Percentiles rank a stretch among this genome's conserved stretches.
phyloP scores from a whole-genome alignment of 129 eudicot species.

The Centaurea solstitialis region DNA sequence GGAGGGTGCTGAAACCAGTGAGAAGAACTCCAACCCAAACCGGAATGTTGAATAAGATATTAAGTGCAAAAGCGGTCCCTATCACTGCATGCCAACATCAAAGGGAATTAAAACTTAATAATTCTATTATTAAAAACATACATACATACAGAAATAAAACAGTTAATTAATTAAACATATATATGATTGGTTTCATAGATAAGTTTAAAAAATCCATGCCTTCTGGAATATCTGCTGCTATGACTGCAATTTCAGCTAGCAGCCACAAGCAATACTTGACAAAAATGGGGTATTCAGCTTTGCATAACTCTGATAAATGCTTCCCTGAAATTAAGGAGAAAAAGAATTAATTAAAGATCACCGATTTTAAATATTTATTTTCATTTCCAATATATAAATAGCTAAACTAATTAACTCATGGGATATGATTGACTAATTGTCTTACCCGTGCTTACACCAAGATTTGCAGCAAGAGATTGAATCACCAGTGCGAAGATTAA shows the following conservation, averaged over 20 bases:
- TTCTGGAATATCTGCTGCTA: slow-evolving; percentile 96
- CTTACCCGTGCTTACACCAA: slow-evolving; percentile 66
- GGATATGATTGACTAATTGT: neutral
- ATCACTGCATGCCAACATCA: slow-evolving; percentile 48
- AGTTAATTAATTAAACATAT: neutral
- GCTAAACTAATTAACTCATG: neutral
- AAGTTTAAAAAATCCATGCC: slow-evolving; percentile 39
- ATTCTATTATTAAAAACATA: neutral
- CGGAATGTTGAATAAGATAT: slow-evolving; percentile 55
- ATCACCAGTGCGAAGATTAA: slow-evolving; percentile 60
- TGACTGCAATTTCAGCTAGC: slow-evolving; percentile 86
- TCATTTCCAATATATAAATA: neutral
- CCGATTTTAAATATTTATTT: neutral
- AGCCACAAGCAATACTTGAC: slow-evolving; percentile 82
- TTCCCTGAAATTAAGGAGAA: slow-evolving; percentile 42
- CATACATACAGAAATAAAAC: neutral
- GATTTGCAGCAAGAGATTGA: slow-evolving; percentile 71
- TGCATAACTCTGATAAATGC: slow-evolving; percentile 84
- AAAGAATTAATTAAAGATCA: neutral
- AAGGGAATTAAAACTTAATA: neutral
- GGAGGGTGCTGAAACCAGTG: slow-evolving; percentile 62
- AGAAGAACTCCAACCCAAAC: slow-evolving; percentile 69
- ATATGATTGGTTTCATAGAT: neutral
- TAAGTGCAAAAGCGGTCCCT: slow-evolving; percentile 65
- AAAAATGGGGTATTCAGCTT: slow-evolving; percentile 75